Base-by-base conservation (phyloP, 2,329 filamentous ascomycete species). In the Exophiala oligosperma region DNA sequence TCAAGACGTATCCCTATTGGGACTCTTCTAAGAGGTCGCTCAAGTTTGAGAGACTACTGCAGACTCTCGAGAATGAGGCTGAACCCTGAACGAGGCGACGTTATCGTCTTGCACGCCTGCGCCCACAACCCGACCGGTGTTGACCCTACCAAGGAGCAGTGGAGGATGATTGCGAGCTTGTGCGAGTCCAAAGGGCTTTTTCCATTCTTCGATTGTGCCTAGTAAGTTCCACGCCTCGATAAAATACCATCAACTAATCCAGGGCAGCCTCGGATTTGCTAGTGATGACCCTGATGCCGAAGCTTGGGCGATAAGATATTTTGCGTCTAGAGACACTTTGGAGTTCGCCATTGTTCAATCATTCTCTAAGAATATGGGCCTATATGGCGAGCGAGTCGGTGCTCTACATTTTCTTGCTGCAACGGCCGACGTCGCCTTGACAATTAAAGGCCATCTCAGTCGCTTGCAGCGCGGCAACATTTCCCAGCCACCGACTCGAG, bases 101-200 rank as follows among this genome's bases (percentile, higher is more conserved):
- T 91, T 73, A 86, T 96, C 71, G 86, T 97, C 70, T 83, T 97
- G 40, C 94, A 97, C 76, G 91, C 92, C 60, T 99, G 94, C 72
- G 94, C 94, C 21, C 94, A 97, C 81, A 99, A 99, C 79, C 94
- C 94, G 32, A 99, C 94, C 1, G 94, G 94, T 58, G 91, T 97
- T 62, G 94, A 99, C 76, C 92, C 92, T 9, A 95, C 90, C 49
- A 82, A 88, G 67, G 90, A 92, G 57, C 93, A 99, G 78, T 99
- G 94, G 94, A 89, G 88, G 74, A 84, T 92, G 76, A 85, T 97
- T 60, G 91, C 92, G 51, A 77, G 82, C 46, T 74, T 97, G 44
- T 87, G 97, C 73, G 84, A 85, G 70, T 76, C 84, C 70, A 94
- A 90, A 81, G 86, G 85, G 65, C 90, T 96, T 74, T 96, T 97